Conservation (phyloP, 2,329 filamentous ascomycete genomes). For the Clonostachys chloroleuca region DNA sequence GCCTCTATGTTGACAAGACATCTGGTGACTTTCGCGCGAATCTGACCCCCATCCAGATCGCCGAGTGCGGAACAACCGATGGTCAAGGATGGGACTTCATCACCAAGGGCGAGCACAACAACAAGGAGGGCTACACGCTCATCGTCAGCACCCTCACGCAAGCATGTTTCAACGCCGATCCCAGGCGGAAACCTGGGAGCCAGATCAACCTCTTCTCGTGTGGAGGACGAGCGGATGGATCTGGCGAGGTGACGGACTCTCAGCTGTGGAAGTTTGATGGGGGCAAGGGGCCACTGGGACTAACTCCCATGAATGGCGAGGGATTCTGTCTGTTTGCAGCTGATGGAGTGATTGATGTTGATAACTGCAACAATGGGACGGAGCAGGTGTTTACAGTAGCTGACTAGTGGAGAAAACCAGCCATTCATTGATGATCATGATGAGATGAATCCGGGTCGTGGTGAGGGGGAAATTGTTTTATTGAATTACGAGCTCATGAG, state of each 20-base stretch:
- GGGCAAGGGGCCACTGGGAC: conserved; percentile 29
- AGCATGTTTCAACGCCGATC: conserved; percentile 55
- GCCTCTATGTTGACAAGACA: conserved; percentile 38
- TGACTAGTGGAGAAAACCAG: no score
- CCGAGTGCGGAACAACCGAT: conserved; percentile 29
- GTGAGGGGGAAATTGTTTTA: no score
- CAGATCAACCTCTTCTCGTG: conserved; percentile 55
- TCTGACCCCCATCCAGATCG: conserved; percentile 34
- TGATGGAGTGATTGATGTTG: conserved; percentile 35
- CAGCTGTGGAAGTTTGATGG: conserved; percentile 46
- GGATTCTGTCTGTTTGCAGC: conserved; percentile 42
- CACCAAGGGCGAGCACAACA: conserved; percentile 45
- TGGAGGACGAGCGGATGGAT: conserved; percentile 51
- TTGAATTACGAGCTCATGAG: no score
- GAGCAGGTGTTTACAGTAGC: neutral
- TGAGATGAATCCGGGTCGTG: no score
- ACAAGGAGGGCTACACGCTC: conserved; percentile 36
- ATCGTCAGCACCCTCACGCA: conserved; percentile 53
- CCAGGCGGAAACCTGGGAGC: conserved; percentile 41
- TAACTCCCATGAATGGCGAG: conserved; percentile 38
- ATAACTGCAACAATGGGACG: conserved; percentile 31
- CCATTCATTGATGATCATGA: no score
- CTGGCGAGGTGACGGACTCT: conserved; percentile 42
- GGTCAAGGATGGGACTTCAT: conserved; percentile 43
- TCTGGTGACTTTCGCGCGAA: conserved; percentile 44